Base-by-base conservation (phyloP, 2,329 filamentous ascomycete genomes). In the Aspergillus costaricaensis region DNA sequence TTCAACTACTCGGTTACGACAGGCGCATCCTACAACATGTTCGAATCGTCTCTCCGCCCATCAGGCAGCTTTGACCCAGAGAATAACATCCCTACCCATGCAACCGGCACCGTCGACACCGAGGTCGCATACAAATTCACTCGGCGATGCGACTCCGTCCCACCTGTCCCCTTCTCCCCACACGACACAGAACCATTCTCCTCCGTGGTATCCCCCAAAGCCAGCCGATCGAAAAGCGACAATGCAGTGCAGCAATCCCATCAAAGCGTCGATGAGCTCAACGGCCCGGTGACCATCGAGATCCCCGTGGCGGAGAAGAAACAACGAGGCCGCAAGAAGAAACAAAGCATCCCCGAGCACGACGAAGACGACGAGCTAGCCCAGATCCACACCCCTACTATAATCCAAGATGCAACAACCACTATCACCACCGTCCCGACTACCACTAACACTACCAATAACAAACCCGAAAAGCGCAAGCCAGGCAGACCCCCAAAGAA, bases 181-280 rank as follows among this genome's bases (percentile, higher is more conserved):
- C 75, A 76, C 47, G 76, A 78, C 52, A 79, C 77, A 2, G 71
- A 77, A 47, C 76, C 75, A 21, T 68, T 77, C 36, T 78, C 76
- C 10, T 78, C 77, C 6, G 61, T 73, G 7, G 57, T 63, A 9
- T 70, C 73, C 0, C 64, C 69, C 2, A 67, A 68, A 21, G 57
- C 65, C n/a, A 65, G 57, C 25, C 65, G 67, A 58, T 50, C 67
- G 6, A 73, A 66, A 27, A 70, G 64, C 21, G 69, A 73, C 14
- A 65, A 62, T n/a, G 21, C 51, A 43, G 55, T 52, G 9, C 65
- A 63, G 14, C 63, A 68, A 27, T 69, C 68, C 4, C 67, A 66
- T 14, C 54, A 39, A 12, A 70, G 65, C 51, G 62, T 62, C 4
- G 71, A 76, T 44, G 71, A 74, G 55, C 69, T 74, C 44, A 60